These are phyloP conservation scores for Nelumbo lutea DNA, from an alignment of 164 flowering plant species.

Conservation along the genomic window DNA sequence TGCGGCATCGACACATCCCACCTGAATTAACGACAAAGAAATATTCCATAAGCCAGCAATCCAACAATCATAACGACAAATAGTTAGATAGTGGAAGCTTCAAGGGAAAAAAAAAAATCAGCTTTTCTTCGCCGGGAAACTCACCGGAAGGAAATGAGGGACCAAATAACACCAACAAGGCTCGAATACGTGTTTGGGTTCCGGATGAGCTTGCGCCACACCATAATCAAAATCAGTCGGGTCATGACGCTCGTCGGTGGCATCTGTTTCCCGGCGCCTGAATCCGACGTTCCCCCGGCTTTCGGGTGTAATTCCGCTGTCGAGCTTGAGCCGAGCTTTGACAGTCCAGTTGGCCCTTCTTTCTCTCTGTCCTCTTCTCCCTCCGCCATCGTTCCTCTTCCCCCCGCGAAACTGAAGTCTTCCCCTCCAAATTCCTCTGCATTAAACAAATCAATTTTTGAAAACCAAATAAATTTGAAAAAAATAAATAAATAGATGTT, in stretches of 20 bases:
- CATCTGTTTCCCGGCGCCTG: slow-evolving; percentile 14
- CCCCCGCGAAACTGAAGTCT: slow-evolving; percentile 35
- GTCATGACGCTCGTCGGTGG: slow-evolving; percentile 33
- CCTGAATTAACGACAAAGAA: slow-evolving; percentile 2
- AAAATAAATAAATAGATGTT: not conserved
- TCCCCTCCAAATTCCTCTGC: slow-evolving; percentile 1
- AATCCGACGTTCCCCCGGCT: not conserved
- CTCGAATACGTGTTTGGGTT: slow-evolving; percentile 34
- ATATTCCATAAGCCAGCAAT: not conserved
- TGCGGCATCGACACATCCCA: slow-evolving; percentile 21
- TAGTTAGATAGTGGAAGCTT: not conserved
- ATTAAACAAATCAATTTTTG: not conserved
- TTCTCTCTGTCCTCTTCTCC: slow-evolving; percentile 21
- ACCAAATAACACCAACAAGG: slow-evolving; percentile 25
- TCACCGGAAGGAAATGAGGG: slow-evolving; percentile 26
- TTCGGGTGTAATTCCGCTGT: slow-evolving; percentile 13
- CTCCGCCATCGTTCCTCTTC: slow-evolving; percentile 15
- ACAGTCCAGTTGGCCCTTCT: slow-evolving; percentile 32
- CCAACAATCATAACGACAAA: not conserved
- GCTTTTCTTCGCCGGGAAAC: not conserved
- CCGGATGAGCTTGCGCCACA: slow-evolving; percentile 29
- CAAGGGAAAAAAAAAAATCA: too few species aligned
- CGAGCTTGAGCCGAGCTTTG: not conserved
- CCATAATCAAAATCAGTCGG: slow-evolving; percentile 28
- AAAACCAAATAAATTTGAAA: not conserved